Percentiles rank a stretch among this genome's conserved stretches.
These are phyloP conservation scores for Globisporangium viniferum DNA, from an alignment of 352 stramenopile genomes.

Conservation along the genomic window DNA sequence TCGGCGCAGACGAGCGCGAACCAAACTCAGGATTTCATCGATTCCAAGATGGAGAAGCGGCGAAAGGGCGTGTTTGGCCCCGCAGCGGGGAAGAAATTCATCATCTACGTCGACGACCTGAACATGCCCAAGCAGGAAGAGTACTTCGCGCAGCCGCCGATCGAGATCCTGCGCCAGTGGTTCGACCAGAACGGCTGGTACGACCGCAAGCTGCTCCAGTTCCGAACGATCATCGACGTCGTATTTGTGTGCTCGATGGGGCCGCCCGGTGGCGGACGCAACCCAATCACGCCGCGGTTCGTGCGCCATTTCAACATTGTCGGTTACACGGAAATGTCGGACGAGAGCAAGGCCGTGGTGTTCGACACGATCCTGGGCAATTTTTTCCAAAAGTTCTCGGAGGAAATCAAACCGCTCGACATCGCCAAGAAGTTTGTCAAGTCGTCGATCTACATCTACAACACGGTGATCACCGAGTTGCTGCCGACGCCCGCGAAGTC, in stretches of 20 bases:
- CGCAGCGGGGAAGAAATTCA: conserved; percentile 87
- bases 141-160: conserved; percentile 93
- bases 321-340: conserved; percentile 81
- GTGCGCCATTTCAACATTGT: conserved; percentile 87
- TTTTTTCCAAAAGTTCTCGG: conserved; percentile 66
- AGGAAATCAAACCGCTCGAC: conserved; percentile 57
- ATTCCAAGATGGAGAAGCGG: conserved; percentile 93
- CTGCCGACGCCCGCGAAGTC: conserved; percentile 81
- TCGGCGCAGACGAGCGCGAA: conserved; percentile 91
- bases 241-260: conserved; percentile 85
- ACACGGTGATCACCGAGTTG: conserved; percentile 77
- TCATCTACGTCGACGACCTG: conserved; percentile 94
- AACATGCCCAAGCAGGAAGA: conserved; percentile 96
- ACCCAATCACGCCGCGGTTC: conserved; percentile 77
- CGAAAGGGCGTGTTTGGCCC: conserved; percentile 92
- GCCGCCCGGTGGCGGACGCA: conserved; percentile 70
- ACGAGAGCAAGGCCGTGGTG: conserved; percentile 77
- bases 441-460: conserved; percentile 80
- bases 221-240: conserved; percentile 90
- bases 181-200: conserved; percentile 95
- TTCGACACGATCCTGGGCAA: conserved; percentile 80
- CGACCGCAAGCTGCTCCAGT: conserved; percentile 90
- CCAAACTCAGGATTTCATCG: conserved; percentile 93
- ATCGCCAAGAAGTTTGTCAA: conserved; percentile 64
- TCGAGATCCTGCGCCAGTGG: conserved; percentile 94